Conservation (phyloP, 768 basidiomycete genomes). For the Lactarius tabidus region DNA sequence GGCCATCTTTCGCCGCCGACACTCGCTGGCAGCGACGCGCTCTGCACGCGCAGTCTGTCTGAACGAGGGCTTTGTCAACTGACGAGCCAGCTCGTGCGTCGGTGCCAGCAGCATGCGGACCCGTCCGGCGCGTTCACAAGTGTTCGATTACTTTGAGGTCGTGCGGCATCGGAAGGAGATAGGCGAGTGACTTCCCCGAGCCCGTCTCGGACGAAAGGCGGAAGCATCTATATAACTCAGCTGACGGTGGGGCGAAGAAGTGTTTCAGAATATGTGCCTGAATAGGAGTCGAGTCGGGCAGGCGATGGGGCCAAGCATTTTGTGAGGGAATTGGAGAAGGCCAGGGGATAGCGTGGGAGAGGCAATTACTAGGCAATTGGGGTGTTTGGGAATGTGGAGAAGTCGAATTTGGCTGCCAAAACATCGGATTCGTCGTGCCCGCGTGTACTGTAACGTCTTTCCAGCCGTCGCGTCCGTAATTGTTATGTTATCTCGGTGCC, state of each 20-base stretch:
- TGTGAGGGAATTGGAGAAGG: slow-evolving; percentile 52
- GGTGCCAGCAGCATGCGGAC: slow-evolving; percentile 79
- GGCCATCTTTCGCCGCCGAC: slow-evolving; percentile 51
- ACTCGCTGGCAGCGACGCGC: slow-evolving; percentile 51
- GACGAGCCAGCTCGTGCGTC: slow-evolving; percentile 85
- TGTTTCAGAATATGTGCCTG: slow-evolving; percentile 66
- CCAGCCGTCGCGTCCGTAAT: not conserved
- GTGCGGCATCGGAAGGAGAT: slow-evolving; percentile 80
- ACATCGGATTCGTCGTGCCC: slow-evolving; percentile 14
- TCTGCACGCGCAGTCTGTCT: slow-evolving; percentile 76
- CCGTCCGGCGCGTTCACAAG: slow-evolving; percentile 8
- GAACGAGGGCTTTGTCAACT: slow-evolving; percentile 76
- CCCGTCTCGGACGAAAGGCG: slow-evolving; percentile 65
- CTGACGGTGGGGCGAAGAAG: slow-evolving; percentile 41
- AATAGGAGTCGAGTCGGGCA: slow-evolving; percentile 71
- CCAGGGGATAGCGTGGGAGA: slow-evolving; percentile 70
- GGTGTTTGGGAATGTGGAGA: slow-evolving; percentile 29
- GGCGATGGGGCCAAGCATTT: slow-evolving; percentile 52
- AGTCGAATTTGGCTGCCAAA: slow-evolving; percentile 39
- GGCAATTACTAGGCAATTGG: slow-evolving; percentile 42
- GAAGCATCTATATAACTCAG: slow-evolving; percentile 34
- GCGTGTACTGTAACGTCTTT: not conserved
- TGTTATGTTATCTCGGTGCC: not conserved
- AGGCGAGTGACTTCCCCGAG: slow-evolving; percentile 89
- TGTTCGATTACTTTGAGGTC: slow-evolving; percentile 65